phyloP scores from a whole-genome alignment of 2,329 filamentous ascomycete genomes.

The Diaporthe batatas region DNA sequence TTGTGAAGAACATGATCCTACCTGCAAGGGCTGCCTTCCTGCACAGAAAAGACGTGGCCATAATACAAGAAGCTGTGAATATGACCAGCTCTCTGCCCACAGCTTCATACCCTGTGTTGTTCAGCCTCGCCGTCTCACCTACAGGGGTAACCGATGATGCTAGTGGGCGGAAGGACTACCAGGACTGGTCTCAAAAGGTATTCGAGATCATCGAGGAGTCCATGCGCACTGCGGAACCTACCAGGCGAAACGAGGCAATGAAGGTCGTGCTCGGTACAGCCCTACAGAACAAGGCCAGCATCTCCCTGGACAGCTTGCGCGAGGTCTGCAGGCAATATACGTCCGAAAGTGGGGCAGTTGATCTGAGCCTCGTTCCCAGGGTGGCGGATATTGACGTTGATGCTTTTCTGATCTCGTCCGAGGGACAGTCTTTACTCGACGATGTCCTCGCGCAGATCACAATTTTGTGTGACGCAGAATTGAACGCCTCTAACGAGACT shows the following conservation, averaged over 20 bases:
- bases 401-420: conserved; percentile 56
- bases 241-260: conserved; percentile 47
- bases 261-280: conserved; percentile 52
- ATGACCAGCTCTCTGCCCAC: conserved; percentile 53
- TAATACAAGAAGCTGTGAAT: conserved; percentile 57
- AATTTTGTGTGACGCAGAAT: conserved; percentile 41
- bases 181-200: conserved; percentile 56
- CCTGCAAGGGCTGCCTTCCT: conserved; percentile 64
- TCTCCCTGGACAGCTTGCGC: conserved; percentile 58
- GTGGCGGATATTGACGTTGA: conserved; percentile 62
- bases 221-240: conserved; percentile 44
- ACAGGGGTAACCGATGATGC: conserved; percentile 52
- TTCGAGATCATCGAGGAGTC: conserved; percentile 51
- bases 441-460: conserved; percentile 55
- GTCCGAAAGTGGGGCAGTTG: conserved; percentile 50
- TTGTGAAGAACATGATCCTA: conserved; percentile 65
- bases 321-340: conserved; percentile 59
- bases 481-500: conserved; percentile 22
- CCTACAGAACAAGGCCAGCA: conserved; percentile 46
- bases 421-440: conserved; percentile 56
- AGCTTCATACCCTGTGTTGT: conserved; percentile 59
- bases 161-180: conserved; percentile 54
- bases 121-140: conserved; percentile 55
- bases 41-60: conserved; percentile 56
- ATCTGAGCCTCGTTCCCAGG: conserved; percentile 59